Percentiles rank a stretch among this genome's conserved stretches.
Evolutionary conservation across 495 filamentous ascomycete species (phyloP).

Genomic region (Penicillium canescens): DNA sequence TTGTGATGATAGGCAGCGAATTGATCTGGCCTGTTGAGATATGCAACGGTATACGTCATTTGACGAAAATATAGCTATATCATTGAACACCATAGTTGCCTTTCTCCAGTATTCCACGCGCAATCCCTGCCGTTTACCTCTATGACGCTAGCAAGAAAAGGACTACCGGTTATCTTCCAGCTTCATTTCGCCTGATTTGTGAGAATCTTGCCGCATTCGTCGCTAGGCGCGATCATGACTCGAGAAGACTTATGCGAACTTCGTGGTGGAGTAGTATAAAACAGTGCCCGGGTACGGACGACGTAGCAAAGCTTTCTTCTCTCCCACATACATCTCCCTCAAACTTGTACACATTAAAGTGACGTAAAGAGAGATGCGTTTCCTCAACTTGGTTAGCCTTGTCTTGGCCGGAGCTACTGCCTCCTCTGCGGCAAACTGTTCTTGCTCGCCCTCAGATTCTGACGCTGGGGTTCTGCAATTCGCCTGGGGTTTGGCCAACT

Average conservation of each 20-base stretch:
- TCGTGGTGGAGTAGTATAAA: background rate
- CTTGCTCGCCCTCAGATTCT: slow-evolving; percentile 21
- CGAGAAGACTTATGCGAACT: background rate
- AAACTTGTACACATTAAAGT: background rate
- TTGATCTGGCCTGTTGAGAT: background rate
- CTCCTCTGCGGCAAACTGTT: background rate
- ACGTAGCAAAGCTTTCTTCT: background rate
- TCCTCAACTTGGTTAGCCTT: background rate
- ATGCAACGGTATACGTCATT: slow-evolving; percentile 5
- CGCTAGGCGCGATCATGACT: background rate
- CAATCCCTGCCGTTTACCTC: background rate
- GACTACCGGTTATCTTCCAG: background rate
- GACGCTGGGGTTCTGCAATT: slow-evolving; percentile 28
- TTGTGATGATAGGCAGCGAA: too few species aligned
- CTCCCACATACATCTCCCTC: background rate
- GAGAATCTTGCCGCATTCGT: background rate
- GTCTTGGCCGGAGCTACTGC: slow-evolving; percentile 5
- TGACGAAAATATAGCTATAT: background rate
- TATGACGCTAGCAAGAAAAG: slow-evolving; percentile 1
- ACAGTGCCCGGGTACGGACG: background rate
- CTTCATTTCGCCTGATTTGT: background rate
- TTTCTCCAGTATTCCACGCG: background rate
- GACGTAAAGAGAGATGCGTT: background rate
- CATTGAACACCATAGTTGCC: background rate
- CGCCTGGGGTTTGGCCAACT: slow-evolving; percentile 24